A percentile compares a stretch with the other conserved stretches of the same genome.
phyloP scores from a whole-genome alignment of 257 asterid species.

The Capsicum baccatum region DNA sequence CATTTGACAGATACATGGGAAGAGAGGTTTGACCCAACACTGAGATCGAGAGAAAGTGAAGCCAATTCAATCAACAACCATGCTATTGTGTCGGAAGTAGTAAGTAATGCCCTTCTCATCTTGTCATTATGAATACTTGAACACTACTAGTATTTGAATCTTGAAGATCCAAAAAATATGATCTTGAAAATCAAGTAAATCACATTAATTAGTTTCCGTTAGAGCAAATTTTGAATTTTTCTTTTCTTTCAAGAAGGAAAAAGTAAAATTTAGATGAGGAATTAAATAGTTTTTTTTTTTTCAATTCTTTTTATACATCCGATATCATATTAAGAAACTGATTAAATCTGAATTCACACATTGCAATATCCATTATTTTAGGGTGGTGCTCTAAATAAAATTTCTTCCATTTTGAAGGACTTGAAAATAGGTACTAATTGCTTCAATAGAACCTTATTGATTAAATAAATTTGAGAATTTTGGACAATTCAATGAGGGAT shows the following conservation, averaged over 20 bases:
- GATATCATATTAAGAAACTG: no score
- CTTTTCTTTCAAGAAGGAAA: no score
- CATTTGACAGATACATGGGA: not conserved
- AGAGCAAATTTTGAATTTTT: not conserved
- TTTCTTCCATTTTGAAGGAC: no score
- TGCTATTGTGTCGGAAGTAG: conserved; percentile 33
- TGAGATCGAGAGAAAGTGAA: conserved; percentile 1
- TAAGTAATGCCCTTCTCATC: not conserved
- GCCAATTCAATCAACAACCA: conserved; percentile 31
- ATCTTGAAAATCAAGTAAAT: conserved; percentile 31
- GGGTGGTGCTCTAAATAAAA: no score
- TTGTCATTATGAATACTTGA: not conserved
- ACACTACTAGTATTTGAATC: conserved; percentile 23
- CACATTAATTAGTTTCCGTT: not conserved
- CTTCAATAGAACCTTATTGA: not conserved
- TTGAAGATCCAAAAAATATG: conserved; percentile 24
- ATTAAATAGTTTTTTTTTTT: no score
- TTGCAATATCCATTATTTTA: no score
- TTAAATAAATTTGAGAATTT: conserved; percentile 21
- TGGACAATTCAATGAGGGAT: not conserved
- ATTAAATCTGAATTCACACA: no score
- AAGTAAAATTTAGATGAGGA: no score
- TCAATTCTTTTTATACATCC: no score
- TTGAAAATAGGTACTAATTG: not conserved
- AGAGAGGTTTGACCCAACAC: conserved; percentile 24